Percentiles rank a stretch among this genome's conserved stretches.
phyloP scores from a whole-genome alignment of 208 protist genomes.

The Acanthamoeba pearcei region DNA sequence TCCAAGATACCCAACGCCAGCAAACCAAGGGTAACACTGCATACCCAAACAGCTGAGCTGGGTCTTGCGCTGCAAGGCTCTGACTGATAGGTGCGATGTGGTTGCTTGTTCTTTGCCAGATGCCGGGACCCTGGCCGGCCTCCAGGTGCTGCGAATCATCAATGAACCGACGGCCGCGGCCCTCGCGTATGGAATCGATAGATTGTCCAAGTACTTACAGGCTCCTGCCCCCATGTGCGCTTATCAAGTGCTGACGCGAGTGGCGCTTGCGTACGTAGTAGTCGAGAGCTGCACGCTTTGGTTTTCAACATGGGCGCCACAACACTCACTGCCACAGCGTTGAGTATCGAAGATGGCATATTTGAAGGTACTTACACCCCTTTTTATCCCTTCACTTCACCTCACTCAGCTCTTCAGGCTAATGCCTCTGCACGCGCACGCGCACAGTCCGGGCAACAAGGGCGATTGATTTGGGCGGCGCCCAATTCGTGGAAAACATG shows the following conservation, averaged over 20 bases:
- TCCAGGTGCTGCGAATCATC: conserved; percentile 99
- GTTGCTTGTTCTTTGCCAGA: conserved; percentile 76
- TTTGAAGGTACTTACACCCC: conserved; percentile 96
- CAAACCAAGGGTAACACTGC: conserved; percentile 90
- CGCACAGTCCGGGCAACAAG: conserved; percentile 97
- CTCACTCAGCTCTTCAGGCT: too few species aligned
- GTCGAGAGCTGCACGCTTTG: conserved; percentile 93
- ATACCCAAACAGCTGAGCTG: too few species aligned
- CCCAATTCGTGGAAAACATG: conserved; percentile 98
- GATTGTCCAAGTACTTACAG: neutral
- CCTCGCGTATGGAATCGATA: conserved; percentile 99
- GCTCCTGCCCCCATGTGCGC: neutral
- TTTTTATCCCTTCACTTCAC: neutral
- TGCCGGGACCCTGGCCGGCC: conserved; percentile 92
- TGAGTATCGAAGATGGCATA: conserved; percentile 98
- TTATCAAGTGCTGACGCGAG: too few species aligned
- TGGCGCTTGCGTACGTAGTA: too few species aligned
- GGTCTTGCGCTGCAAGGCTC: too few species aligned
- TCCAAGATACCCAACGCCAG: conserved; percentile 95
- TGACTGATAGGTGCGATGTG: too few species aligned
- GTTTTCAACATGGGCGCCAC: conserved; percentile 99
- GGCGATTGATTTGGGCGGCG: conserved; percentile 96
- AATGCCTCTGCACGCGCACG: too few species aligned
- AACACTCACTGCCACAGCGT: conserved; percentile 98
- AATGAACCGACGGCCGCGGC: conserved; percentile 99